Percentiles rank a stretch among this genome's conserved stretches.
These are phyloP conservation scores for Lupinus albus DNA, from an alignment of 306 rosid species.

Conservation along the genomic window DNA sequence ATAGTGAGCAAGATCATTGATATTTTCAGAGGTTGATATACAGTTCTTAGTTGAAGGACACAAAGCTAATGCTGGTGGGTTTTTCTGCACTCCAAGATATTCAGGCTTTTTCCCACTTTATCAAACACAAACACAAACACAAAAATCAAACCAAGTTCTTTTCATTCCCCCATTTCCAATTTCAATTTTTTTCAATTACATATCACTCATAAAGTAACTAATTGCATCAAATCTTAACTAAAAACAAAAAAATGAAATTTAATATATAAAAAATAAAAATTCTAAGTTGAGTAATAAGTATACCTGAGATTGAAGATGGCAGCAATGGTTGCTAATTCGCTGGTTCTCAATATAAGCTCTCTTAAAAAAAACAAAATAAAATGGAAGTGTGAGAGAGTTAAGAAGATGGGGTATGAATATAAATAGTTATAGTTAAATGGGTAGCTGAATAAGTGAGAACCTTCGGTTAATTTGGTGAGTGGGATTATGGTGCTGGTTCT, in stretches of 20 bases:
- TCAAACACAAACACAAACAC: constrained; percentile 13
- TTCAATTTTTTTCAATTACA: not conserved
- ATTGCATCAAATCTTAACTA: not conserved
- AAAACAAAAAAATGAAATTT: no score
- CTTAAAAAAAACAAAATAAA: constrained; percentile 41
- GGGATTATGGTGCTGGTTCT: constrained; percentile 9
- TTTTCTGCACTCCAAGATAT: constrained; percentile 91
- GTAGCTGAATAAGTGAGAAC: not conserved
- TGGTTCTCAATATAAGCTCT: constrained; percentile 67
- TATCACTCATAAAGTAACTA: constrained; percentile 1
- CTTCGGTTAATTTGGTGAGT: constrained; percentile 41
- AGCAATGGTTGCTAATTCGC: constrained; percentile 81
- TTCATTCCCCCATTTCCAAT: not conserved
- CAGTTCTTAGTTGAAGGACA: constrained; percentile 96
- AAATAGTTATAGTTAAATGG: no score
- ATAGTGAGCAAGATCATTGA: constrained; percentile 71
- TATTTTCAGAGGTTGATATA: constrained; percentile 84
- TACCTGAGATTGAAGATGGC: constrained; percentile 81
- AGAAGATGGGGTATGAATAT: not conserved
- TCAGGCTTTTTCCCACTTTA: constrained; percentile 91
- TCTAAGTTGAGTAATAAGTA: not conserved
- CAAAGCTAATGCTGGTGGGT: constrained; percentile 70
- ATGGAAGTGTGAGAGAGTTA: constrained; percentile 24
- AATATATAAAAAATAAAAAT: no score
- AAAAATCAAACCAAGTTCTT: not conserved